Percentiles rank a stretch among this genome's conserved stretches.
These are phyloP conservation scores for Plenodomus lindquistii DNA, from an alignment of 2,329 filamentous ascomycete genomes.

Conservation along the genomic window DNA sequence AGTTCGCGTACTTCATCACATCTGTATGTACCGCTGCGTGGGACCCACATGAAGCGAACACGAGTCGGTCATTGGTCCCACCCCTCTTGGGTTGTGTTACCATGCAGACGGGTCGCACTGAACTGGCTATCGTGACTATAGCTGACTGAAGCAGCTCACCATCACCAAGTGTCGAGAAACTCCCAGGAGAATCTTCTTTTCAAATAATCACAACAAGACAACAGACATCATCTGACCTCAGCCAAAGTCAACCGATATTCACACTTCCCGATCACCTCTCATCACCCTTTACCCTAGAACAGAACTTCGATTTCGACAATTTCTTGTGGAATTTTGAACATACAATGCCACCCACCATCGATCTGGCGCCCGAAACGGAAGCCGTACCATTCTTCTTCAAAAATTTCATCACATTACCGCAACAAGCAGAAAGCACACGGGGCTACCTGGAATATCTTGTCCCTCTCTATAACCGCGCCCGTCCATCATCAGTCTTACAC, in stretches of 20 bases:
- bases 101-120: background rate
- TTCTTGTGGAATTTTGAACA: conserved; percentile 38
- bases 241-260: conserved; percentile 24
- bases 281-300: conserved; percentile 14
- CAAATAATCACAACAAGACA: conserved; percentile 14
- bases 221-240: conserved; percentile 13
- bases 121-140: background rate
- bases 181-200: conserved; percentile 13
- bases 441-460: conserved; percentile 46
- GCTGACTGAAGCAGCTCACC: conserved; percentile 27
- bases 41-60: background rate
- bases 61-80: background rate
- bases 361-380: conserved; percentile 40
- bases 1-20: conserved; percentile 36
- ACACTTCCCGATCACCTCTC: conserved; percentile 19
- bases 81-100: background rate
- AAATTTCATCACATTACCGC: conserved; percentile 46
- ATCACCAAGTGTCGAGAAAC: conserved; percentile 21
- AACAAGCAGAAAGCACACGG: conserved; percentile 43
- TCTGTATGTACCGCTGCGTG: conserved; percentile 26
- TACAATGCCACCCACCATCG: conserved; percentile 30
- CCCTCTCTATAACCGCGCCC: conserved; percentile 42
- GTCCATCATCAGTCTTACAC: conserved; percentile 44
- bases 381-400: conserved; percentile 49
- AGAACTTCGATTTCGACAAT: conserved; percentile 28